Evolutionary conservation across 768 basidiomycete species (phyloP).

Genomic region (Pleurotus sapidus): DNA sequence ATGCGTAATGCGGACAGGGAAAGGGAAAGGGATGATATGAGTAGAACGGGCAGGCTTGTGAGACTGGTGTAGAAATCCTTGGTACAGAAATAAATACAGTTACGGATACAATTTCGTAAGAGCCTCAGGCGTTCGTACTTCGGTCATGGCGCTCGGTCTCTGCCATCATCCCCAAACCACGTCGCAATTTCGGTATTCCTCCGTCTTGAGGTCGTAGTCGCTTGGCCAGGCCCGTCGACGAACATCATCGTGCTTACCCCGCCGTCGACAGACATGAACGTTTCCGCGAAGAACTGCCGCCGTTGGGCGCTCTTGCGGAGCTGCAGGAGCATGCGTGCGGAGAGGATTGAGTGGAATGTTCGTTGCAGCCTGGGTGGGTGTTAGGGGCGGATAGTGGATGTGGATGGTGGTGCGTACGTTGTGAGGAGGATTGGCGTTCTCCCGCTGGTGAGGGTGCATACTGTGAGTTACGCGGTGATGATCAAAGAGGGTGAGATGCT

Average conservation of each 20-base stretch:
- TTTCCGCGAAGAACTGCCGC: neutral
- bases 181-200: neutral
- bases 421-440: neutral
- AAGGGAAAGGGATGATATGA: too few relatives aligned
- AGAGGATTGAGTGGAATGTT: slow-evolving; percentile 6
- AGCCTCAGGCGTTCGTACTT: neutral
- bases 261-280: neutral
- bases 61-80: too few relatives aligned
- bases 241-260: slow-evolving; percentile 1
- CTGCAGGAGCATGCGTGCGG: slow-evolving; percentile 6
- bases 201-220: neutral
- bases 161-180: slow-evolving; percentile 3
- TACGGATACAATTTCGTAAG: too few relatives aligned
- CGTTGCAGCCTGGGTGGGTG: slow-evolving; percentile 6
- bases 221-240: neutral
- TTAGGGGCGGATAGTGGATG: neutral
- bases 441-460: neutral
- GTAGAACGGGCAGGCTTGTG: too few relatives aligned
- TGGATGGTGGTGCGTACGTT: neutral
- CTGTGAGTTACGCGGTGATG: neutral
- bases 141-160: neutral
- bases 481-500: neutral
- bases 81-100: too few relatives aligned
- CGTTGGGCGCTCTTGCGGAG: neutral
- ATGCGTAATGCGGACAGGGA: too few relatives aligned